These are phyloP conservation scores for Monosporascus ibericus DNA, from an alignment of 2,329 filamentous ascomycete species.

Conservation along the genomic window DNA sequence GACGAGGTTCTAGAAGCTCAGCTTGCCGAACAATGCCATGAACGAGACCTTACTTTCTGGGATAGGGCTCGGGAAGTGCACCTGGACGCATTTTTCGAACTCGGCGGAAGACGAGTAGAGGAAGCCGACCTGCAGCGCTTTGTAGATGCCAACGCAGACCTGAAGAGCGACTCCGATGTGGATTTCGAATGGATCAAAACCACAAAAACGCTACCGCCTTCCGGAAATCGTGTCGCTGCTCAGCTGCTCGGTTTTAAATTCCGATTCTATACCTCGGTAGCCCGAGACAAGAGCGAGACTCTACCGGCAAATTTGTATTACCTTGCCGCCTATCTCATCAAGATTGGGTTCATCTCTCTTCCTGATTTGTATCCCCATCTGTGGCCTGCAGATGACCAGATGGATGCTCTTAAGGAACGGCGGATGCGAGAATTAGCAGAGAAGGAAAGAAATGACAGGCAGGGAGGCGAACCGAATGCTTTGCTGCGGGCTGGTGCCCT, in stretches of 20 bases:
- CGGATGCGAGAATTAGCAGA: constrained; percentile 72
- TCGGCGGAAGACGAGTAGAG: constrained; percentile 66
- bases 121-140: constrained; percentile 48
- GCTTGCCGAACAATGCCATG: constrained; percentile 49
- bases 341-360: constrained; percentile 93
- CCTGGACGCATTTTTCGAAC: constrained; percentile 81
- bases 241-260: constrained; percentile 96
- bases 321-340: constrained; percentile 85
- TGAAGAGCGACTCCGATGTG: constrained; percentile 31
- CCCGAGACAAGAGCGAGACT: constrained; percentile 67
- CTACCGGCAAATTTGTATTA: constrained; percentile 91
- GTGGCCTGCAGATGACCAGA: constrained; percentile 76
- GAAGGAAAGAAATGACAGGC: constrained; percentile 63
- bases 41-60: constrained; percentile 77
- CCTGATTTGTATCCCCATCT: constrained; percentile 88
- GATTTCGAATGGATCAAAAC: constrained; percentile 64
- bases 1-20: constrained; percentile 61
- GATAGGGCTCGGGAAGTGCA: constrained; percentile 67
- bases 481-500: constrained; percentile 81
- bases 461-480: constrained; percentile 72
- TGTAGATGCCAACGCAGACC: constrained; percentile 40
- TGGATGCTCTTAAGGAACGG: constrained; percentile 66
- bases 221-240: constrained; percentile 85
- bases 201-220: constrained; percentile 76
- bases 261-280: constrained; percentile 82